Evolutionary conservation across 2,329 filamentous ascomycete species (phyloP).

Genomic region (Endoconidiophora laricicola): DNA sequence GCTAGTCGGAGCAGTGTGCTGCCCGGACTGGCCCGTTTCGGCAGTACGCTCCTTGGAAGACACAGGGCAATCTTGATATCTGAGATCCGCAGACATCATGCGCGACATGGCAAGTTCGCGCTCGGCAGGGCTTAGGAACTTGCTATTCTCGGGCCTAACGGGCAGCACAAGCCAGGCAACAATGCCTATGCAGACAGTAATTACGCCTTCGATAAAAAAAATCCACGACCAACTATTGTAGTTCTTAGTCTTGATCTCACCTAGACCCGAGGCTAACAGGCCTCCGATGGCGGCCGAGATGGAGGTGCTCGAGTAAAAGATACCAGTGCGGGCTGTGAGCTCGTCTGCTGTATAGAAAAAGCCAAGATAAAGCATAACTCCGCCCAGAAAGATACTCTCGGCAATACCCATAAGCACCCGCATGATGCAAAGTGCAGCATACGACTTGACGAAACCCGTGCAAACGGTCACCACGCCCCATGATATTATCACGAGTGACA

Average conservation of each 20-base stretch:
- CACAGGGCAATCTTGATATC: not conserved
- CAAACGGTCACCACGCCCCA: slow-evolving; percentile 16
- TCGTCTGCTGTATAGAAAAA: slow-evolving; percentile 17
- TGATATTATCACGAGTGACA: slow-evolving; percentile 14
- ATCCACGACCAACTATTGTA: slow-evolving; percentile 30
- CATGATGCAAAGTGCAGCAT: slow-evolving; percentile 14
- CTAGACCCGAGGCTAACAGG: slow-evolving; percentile 27
- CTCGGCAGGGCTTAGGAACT: slow-evolving; percentile 25
- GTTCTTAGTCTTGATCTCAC: slow-evolving; percentile 21
- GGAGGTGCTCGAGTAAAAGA: slow-evolving; percentile 40
- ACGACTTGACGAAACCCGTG: slow-evolving; percentile 16
- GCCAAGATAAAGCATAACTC: slow-evolving; percentile 16
- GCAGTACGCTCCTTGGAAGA: not conserved
- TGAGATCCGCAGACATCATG: slow-evolving; percentile 13
- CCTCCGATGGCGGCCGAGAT: slow-evolving; percentile 48
- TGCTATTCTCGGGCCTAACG: slow-evolving; percentile 23
- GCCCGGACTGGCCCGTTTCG: not conserved
- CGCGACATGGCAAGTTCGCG: slow-evolving; percentile 21
- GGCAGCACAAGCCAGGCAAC: slow-evolving; percentile 23
- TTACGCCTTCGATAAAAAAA: slow-evolving; percentile 26
- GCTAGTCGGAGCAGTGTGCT: not conserved
- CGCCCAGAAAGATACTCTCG: slow-evolving; percentile 16
- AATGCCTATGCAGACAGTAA: slow-evolving; percentile 21
- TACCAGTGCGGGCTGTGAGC: slow-evolving; percentile 15
- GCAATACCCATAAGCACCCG: slow-evolving; percentile 16